phyloP scores from a whole-genome alignment of 2,329 filamentous ascomycete genomes.

The Aspergillus jensenii region DNA sequence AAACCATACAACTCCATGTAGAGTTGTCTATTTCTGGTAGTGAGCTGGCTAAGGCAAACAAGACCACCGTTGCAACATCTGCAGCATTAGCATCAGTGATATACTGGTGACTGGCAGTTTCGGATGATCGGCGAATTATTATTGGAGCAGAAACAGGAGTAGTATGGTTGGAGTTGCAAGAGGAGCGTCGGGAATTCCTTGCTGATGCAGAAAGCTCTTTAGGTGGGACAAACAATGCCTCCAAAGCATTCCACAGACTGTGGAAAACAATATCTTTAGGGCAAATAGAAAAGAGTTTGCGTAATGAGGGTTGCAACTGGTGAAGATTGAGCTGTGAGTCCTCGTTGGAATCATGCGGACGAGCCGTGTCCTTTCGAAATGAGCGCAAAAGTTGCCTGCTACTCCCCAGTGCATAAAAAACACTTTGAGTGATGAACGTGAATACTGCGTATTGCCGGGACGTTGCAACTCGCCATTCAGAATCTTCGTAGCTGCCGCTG shows the following conservation, averaged over 20 bases:
- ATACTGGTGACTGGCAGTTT: slow-evolving; percentile 29
- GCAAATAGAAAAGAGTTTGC: slow-evolving; percentile 37
- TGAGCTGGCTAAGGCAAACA: slow-evolving; percentile 40
- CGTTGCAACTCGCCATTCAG: slow-evolving; percentile 40
- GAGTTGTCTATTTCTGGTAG: slow-evolving; percentile 36
- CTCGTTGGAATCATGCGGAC: background rate
- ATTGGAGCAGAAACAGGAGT: slow-evolving; percentile 22
- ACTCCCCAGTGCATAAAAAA: slow-evolving; percentile 45
- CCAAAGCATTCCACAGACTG: slow-evolving; percentile 43
- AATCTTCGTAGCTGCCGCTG: slow-evolving; percentile 36
- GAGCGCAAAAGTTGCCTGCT: slow-evolving; percentile 42
- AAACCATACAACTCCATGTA: slow-evolving; percentile 43
- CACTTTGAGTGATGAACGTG: slow-evolving; percentile 45
- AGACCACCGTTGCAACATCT: slow-evolving; percentile 36
- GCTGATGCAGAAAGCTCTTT: slow-evolving; percentile 32
- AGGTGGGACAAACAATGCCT: slow-evolving; percentile 41
- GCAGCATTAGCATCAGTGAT: slow-evolving; percentile 41
- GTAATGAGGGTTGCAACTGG: slow-evolving; percentile 34
- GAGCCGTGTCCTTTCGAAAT: slow-evolving; percentile 31
- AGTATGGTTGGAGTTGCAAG: slow-evolving; percentile 27
- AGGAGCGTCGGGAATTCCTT: slow-evolving; percentile 32
- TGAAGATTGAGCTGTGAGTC: slow-evolving; percentile 28
- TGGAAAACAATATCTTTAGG: slow-evolving; percentile 43
- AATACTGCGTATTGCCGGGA: slow-evolving; percentile 37
- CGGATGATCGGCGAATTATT: slow-evolving; percentile 27